Evolutionary conservation across 306 rosid species (phyloP).

Genomic region (Lablab purpureus): DNA sequence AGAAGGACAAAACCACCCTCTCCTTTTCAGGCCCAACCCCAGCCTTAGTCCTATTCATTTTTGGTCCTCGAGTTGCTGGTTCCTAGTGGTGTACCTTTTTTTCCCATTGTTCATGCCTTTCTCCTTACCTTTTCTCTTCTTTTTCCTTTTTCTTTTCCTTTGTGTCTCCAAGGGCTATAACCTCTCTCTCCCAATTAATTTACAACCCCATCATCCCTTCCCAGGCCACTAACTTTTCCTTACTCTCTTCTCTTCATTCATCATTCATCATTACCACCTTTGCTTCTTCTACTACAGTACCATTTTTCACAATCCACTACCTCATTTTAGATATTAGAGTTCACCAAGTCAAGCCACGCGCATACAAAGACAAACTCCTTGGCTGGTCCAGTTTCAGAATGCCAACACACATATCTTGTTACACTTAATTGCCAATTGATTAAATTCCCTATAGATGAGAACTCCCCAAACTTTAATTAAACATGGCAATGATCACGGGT

Average conservation of each 20-base stretch:
- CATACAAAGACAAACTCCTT: neutral
- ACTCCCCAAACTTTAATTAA: neutral
- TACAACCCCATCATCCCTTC: conserved; percentile 41
- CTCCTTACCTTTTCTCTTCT: conserved; percentile 26
- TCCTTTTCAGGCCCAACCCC: conserved; percentile 43
- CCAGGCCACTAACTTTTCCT: conserved; percentile 3
- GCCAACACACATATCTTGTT: neutral
- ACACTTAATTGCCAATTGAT: neutral
- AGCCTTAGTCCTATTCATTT: conserved; percentile 56
- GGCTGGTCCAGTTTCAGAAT: neutral
- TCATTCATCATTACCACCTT: conserved; percentile 36
- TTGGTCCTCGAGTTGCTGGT: conserved; percentile 49
- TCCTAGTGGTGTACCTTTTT: conserved; percentile 29
- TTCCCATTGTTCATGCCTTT: conserved; percentile 39
- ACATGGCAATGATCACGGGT: neutral
- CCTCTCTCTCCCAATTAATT: conserved; percentile 46
- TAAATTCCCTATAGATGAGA: neutral
- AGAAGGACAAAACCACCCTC: conserved; percentile 49
- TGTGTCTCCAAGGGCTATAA: conserved; percentile 36
- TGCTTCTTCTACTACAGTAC: neutral
- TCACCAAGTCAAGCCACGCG: conserved; percentile 1
- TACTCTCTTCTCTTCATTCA: neutral
- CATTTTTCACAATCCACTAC: neutral
- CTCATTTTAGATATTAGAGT: neutral
- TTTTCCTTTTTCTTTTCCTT: neutral